A percentile compares a stretch with the other conserved stretches of the same genome.
Evolutionary conservation across 306 rosid genomes (phyloP).

Genomic region (Castanopsis chinensis): DNA sequence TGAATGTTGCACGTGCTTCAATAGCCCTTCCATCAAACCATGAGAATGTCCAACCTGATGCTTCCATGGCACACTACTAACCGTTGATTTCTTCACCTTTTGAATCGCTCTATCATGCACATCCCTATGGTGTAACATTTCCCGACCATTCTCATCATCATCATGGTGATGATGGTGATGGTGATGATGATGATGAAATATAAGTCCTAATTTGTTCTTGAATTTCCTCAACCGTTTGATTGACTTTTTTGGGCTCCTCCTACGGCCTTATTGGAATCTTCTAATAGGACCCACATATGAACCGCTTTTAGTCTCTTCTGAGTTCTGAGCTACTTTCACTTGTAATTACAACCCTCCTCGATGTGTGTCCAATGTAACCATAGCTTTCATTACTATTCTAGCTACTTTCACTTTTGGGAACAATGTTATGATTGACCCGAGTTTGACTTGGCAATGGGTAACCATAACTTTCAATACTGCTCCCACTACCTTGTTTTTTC

Average conservation of each 20-base stretch:
- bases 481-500: too few species aligned
- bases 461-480: background rate
- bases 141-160: background rate
- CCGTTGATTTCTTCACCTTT: too few species aligned
- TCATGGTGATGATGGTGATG: constrained; percentile 52
- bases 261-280: constrained; percentile 18
- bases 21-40: constrained; percentile 51
- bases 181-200: constrained; percentile 81
- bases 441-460: constrained; percentile 26
- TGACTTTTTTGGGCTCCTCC: constrained; percentile 19
- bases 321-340: constrained; percentile 31
- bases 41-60: constrained; percentile 51
- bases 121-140: constrained; percentile 32
- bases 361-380: background rate
- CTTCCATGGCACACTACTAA: background rate
- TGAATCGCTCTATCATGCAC: too few species aligned
- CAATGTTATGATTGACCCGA: background rate
- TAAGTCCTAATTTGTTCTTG: constrained; percentile 64
- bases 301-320: constrained; percentile 16
- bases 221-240: constrained; percentile 46
- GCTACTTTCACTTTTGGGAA: background rate
- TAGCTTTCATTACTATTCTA: too few species aligned
- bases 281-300: constrained; percentile 13
- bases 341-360: background rate
- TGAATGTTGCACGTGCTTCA: constrained; percentile 42